Base-by-base conservation (phyloP, 768 basidiomycete species). In the Lactarius trivialis region DNA sequence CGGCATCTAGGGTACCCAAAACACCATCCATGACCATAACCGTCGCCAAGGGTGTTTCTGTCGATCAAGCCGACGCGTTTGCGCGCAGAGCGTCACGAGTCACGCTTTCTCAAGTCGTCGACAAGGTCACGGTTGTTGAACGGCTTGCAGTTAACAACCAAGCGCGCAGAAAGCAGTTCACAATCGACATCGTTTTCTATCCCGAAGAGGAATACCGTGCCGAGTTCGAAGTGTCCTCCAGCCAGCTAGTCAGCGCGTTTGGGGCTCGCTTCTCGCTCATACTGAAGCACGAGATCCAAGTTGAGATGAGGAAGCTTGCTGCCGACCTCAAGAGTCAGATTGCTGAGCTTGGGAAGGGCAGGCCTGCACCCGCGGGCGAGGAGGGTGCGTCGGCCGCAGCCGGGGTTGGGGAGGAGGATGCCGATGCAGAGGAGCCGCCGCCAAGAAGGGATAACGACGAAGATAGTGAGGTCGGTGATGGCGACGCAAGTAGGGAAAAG, bases 21-120 rank as follows among this genome's bases (percentile, higher is more conserved):
- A 99, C 97, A 2, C 97, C 97, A 7, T 98, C 93, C 6, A 99
- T 99, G 97, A 85, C 79, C 34, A 89, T 98, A 78, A 82, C 81
- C 50, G 79, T 94, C 45, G 79, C 81, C 11, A 73, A 78, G 0
- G 81, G 78, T 30, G 75, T 82, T 30, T 67, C 82, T 4, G 73
- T 77, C 24, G 75, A 79, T 21, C 83, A 89, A 53, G 76, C 92
- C 62, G 83, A 84, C 56, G 70, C 76, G 9, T 98, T 98, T 77
- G 92, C 94, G 80, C 96, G 96, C 73, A 81, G 85, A 60, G 91
- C 92, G 19, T 93, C 86, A 66, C 85, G 85, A 17, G 81, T 98
- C 56, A 85, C 88, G 9, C 82, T 98, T 24, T 89, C 95, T 5
- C 92, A 98, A 72, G 77, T 98, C 34, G 82, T 97, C 56, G 90